A percentile compares a stretch with the other conserved stretches of the same genome.
These are phyloP conservation scores for Cyberlindnera mississippiensis DNA, from an alignment of 805 yeast genomes.

Conservation along the genomic window DNA sequence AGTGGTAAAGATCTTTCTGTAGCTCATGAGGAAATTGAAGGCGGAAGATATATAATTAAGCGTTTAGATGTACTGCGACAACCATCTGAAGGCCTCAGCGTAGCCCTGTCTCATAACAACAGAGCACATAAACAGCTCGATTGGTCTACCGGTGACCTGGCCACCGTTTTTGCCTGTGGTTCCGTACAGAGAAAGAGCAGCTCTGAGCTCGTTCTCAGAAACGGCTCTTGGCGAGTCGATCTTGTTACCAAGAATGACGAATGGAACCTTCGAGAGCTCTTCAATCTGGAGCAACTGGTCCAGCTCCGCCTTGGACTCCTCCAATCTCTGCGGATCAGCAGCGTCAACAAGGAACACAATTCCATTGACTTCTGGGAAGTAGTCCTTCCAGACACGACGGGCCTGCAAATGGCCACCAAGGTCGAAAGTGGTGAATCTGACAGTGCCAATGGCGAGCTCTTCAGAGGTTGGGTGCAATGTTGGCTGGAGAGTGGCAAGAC, in stretches of 20 bases:
- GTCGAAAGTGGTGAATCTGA: slow-evolving; percentile 96
- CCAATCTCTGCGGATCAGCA: slow-evolving; percentile 93
- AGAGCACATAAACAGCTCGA: slow-evolving; percentile 96
- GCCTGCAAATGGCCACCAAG: slow-evolving; percentile 99
- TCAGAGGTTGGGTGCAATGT: slow-evolving; percentile 98
- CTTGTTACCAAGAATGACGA: slow-evolving; percentile 92
- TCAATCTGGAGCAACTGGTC: slow-evolving; percentile 91
- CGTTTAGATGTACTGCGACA: slow-evolving; percentile 80
- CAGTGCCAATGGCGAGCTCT: slow-evolving; percentile 94
- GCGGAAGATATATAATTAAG: too few relatives aligned
- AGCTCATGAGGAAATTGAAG: too few relatives aligned
- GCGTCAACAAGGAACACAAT: slow-evolving; percentile 95
- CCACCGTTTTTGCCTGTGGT: slow-evolving; percentile 89
- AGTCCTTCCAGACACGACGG: slow-evolving; percentile 98
- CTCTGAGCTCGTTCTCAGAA: slow-evolving; percentile 88
- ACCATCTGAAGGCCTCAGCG: slow-evolving; percentile 98
- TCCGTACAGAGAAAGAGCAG: slow-evolving; percentile 79
- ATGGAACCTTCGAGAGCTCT: slow-evolving; percentile 86
- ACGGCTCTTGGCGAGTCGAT: slow-evolving; percentile 94
- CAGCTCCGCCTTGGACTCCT: slow-evolving; percentile 91
- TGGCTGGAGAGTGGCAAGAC: slow-evolving; percentile 96
- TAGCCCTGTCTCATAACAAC: slow-evolving; percentile 98
- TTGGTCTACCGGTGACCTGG: slow-evolving; percentile 74
- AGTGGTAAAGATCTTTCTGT: too few relatives aligned
- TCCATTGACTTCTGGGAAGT: slow-evolving; percentile 98